Evolutionary conservation across 768 basidiomycete genomes (phyloP).

Genomic region (Naematelia encephala): DNA sequence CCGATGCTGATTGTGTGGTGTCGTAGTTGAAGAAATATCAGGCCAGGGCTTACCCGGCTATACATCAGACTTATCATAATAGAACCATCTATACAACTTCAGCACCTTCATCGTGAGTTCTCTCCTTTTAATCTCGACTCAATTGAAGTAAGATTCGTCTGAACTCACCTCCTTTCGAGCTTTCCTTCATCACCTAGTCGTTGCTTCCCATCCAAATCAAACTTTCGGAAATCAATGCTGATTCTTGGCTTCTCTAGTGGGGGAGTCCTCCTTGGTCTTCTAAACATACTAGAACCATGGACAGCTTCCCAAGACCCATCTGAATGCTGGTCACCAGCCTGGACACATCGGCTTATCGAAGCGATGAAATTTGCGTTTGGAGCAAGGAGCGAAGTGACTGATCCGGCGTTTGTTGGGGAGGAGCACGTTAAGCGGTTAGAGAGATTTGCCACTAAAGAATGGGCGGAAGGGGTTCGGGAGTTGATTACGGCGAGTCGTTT

Average conservation of each 20-base stretch:
- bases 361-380: constrained; percentile 78
- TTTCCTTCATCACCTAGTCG: not conserved
- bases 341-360: constrained; percentile 77
- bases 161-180: not conserved
- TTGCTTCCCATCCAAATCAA: not conserved
- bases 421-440: constrained; percentile 60
- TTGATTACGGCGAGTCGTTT: constrained; percentile 71
- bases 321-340: constrained; percentile 52
- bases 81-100: constrained; percentile 78
- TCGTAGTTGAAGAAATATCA: constrained; percentile 60
- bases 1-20: not conserved
- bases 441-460: constrained; percentile 58
- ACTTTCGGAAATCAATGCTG: not conserved
- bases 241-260: constrained; percentile 60
- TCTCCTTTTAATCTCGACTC: not conserved
- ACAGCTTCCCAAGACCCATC: constrained; percentile 15
- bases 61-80: constrained; percentile 72
- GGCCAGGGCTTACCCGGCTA: constrained; percentile 66
- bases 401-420: constrained; percentile 61
- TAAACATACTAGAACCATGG: constrained; percentile 85
- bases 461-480: constrained; percentile 59
- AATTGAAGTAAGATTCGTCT: not conserved
- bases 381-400: constrained; percentile 66
- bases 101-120: constrained; percentile 62
- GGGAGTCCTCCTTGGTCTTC: constrained; percentile 80